Evolutionary conservation across 495 filamentous ascomycete genomes (phyloP).

Genomic region (Aspergillus sclerotiicarbonarius): DNA sequence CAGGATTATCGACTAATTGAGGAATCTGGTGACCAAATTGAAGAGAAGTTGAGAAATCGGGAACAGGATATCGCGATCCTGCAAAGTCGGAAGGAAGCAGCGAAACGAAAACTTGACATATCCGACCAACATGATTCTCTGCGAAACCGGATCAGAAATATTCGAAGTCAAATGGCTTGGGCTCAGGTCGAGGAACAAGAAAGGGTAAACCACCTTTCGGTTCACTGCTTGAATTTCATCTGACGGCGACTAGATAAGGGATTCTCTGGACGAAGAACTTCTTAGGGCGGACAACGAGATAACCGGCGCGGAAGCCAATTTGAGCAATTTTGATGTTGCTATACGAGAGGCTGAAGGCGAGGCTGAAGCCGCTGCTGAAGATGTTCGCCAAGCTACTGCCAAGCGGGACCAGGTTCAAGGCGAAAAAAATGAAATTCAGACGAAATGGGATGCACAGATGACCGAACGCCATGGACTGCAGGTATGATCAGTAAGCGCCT

Average conservation of each 20-base stretch:
- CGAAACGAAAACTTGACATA: constrained; percentile 52
- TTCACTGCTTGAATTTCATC: constrained; percentile 5
- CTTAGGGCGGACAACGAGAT: constrained; percentile 40
- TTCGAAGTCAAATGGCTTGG: constrained; percentile 67
- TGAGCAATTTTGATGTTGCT: constrained; percentile 35
- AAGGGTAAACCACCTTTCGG: constrained; percentile 25
- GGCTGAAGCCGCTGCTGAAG: constrained; percentile 53
- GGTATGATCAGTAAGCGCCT: constrained; percentile 29
- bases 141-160: constrained; percentile 47
- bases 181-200: constrained; percentile 64
- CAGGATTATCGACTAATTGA: constrained; percentile 83
- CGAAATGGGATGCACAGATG: constrained; percentile 38
- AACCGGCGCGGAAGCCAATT: constrained; percentile 35
- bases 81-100: constrained; percentile 43
- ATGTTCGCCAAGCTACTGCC: constrained; percentile 49
- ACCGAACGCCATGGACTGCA: constrained; percentile 43
- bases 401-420: constrained; percentile 44
- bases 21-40: constrained; percentile 66
- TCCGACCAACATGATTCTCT: constrained; percentile 58
- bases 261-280: constrained; percentile 32
- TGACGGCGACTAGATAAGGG: constrained; percentile 30
- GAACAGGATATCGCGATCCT: constrained; percentile 49
- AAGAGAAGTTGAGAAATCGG: constrained; percentile 52
- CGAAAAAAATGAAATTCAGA: constrained; percentile 41
- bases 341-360: constrained; percentile 47